Base-by-base conservation (phyloP, 352 stramenopile species). In the Pseudoperonospora humuli region DNA sequence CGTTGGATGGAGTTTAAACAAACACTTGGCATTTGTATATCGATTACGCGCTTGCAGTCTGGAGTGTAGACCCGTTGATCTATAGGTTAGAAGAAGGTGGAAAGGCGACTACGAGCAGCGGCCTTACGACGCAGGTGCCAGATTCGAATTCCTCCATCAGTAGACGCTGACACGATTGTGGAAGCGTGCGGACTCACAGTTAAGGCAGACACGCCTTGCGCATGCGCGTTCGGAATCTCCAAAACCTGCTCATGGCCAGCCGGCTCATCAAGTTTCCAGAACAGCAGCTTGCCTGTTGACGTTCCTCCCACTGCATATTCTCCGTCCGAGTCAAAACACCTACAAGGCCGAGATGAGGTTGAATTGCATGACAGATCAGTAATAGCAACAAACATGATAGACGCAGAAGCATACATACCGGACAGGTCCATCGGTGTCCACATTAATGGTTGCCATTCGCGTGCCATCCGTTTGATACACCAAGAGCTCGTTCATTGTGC, bases 191-290 rank as follows among this genome's bases (percentile, higher is more conserved):
- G 18, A 39, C 74, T 88, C 21, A 89, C 72, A 9, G 63, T 67
- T 7, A 92, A 35, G 3, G 76, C 59, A 6, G 67, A 84, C n/a
- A 92, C 61, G 7, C 75, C 70, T 17, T 80, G 59, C 15, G 68
- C 36, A 28, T 89, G 75, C 1, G 75, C 74, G 31, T 83, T 75
- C n/a, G 71, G 64, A 38, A 92, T 86, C 45, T 86, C 68, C 36
- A 86, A 70, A 36, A 88, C 68, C 23, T 82, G 69, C 41, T 83
- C 75, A 29, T 71, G 60, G 0, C 64, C 62, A n/a, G 49, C 64
- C n/a, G 70, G 57, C 24, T 87, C 76, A 50, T 86, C 73, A 4
- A 93, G 63, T 41, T 87, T 87, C 80, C 80, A 93, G 52, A 90
- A 81, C 26, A 89, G 50, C 10, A 90, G 41, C 39, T 85, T 85